phyloP scores from a whole-genome alignment of 1,284 basidiomycete genomes.

The Heterobasidion annosum region DNA sequence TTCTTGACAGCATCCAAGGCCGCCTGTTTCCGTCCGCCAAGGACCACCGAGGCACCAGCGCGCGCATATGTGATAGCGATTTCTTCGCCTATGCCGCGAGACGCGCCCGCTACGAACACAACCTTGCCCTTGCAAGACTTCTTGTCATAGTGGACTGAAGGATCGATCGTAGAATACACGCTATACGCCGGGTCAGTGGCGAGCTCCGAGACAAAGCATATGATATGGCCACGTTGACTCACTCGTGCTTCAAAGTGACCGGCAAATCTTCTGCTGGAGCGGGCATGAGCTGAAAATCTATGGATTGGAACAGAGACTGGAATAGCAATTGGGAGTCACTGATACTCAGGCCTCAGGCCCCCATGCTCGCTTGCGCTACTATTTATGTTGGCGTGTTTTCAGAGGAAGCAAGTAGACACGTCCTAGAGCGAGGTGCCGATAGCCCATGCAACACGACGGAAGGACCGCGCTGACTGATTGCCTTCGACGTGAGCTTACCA shows the following conservation, averaged over 20 bases:
- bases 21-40: background rate
- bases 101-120: conserved; percentile 10
- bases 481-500: too few species aligned
- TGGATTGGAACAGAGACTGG: too few species aligned
- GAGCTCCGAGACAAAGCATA: too few species aligned
- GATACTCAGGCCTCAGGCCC: too few species aligned
- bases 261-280: background rate
- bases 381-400: too few species aligned
- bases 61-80: conserved; percentile 7
- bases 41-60: conserved; percentile 8
- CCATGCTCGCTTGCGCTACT: too few species aligned
- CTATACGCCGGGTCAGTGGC: background rate
- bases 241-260: background rate
- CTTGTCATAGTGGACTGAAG: background rate
- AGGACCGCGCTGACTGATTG: too few species aligned
- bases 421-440: too few species aligned
- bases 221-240: background rate
- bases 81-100: conserved; percentile 8
- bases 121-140: conserved; percentile 8
- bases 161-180: conserved; percentile 11
- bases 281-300: background rate
- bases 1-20: conserved; percentile 2
- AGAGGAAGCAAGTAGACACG: too few species aligned
- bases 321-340: too few species aligned
- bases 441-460: too few species aligned